phyloP scores from a whole-genome alignment of 2,329 filamentous ascomycete species.

The Aspergillus persii region DNA sequence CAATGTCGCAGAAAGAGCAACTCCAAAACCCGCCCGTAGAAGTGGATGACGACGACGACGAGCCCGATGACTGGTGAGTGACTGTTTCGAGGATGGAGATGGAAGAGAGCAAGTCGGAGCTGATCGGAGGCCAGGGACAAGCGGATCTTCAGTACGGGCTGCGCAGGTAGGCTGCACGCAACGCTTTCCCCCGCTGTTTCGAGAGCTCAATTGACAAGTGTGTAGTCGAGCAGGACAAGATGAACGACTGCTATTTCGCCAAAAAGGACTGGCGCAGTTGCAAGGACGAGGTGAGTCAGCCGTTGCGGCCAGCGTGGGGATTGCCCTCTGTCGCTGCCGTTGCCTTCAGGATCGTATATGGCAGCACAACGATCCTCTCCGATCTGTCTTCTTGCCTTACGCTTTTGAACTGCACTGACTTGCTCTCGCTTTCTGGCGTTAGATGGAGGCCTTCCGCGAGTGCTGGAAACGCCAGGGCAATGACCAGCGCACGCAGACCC shows the following conservation, averaged over 20 bases:
- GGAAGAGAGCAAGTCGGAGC: constrained; percentile 1
- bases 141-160: constrained; percentile 95
- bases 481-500: constrained; percentile 73
- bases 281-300: constrained; percentile 71
- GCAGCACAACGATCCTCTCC: background rate
- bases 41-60: constrained; percentile 69
- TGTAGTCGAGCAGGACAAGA: constrained; percentile 77
- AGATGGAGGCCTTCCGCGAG: constrained; percentile 87
- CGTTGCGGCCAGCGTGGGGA: background rate
- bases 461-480: constrained; percentile 94
- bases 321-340: background rate
- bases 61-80: constrained; percentile 86
- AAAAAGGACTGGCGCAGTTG: constrained; percentile 95
- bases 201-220: constrained; percentile 2
- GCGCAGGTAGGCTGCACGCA: constrained; percentile 62
- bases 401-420: background rate
- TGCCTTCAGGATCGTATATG: background rate
- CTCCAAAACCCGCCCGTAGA: constrained; percentile 34
- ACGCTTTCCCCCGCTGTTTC: background rate
- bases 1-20: constrained; percentile 59
- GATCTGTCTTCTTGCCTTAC: too few species aligned
- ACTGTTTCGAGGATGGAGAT: background rate
- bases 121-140: constrained; percentile 69
- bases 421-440: background rate
- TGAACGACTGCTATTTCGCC: constrained; percentile 95